Percentiles rank a stretch among this genome's conserved stretches.
These are phyloP conservation scores for Huntiella omanensis DNA, from an alignment of 2,329 filamentous ascomycete species.

Conservation along the genomic window DNA sequence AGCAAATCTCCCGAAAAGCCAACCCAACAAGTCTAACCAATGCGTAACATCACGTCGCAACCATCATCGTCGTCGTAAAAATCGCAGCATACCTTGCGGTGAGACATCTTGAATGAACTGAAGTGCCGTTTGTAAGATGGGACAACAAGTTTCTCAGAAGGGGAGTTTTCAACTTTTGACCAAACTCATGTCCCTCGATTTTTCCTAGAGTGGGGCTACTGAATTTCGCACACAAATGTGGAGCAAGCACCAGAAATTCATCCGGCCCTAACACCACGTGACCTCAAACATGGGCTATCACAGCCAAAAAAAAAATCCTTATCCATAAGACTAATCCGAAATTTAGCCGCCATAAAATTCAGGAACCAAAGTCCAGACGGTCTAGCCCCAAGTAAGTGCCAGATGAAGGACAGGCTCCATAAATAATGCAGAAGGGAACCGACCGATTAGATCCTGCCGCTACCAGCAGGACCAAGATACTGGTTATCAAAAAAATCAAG, in stretches of 20 bases:
- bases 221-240: slow-evolving; percentile 8
- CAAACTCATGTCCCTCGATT: slow-evolving; percentile 9
- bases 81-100: slow-evolving; percentile 13
- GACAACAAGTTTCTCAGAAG: slow-evolving; percentile 7
- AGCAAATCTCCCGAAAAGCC: background rate
- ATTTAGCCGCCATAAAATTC: no score
- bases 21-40: background rate
- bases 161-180: slow-evolving; percentile 2
- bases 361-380: no score
- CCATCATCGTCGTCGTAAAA: background rate
- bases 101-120: slow-evolving; percentile 13
- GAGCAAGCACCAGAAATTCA: slow-evolving; percentile 1
- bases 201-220: slow-evolving; percentile 3
- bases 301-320: no score
- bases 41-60: background rate
- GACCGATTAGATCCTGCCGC: no score
- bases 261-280: slow-evolving; percentile 10
- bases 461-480: no score
- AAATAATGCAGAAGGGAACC: no score
- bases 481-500: no score
- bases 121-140: slow-evolving; percentile 10
- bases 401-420: no score
- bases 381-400: no score
- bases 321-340: no score
- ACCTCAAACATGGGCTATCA: background rate